Conservation (phyloP, 495 filamentous ascomycete species). For the Massariosphaeria phaeospora region DNA sequence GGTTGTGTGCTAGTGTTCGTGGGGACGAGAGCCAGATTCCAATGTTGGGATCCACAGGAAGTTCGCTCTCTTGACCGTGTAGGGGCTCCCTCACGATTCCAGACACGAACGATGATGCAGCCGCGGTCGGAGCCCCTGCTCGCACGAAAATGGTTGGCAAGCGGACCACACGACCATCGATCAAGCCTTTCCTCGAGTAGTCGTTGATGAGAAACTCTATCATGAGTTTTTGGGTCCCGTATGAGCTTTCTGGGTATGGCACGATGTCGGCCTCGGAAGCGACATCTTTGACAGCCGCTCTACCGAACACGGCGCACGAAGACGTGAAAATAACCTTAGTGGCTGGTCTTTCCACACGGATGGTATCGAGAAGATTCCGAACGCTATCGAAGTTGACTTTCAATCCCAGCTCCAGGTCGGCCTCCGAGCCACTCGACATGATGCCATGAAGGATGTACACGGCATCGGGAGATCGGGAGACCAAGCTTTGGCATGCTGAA, state of each 20-base stretch:
- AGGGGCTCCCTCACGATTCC: constrained; percentile 33
- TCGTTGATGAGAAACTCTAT: constrained; percentile 33
- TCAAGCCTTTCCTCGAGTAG: constrained; percentile 29
- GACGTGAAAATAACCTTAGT: constrained; percentile 33
- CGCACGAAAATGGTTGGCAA: constrained; percentile 32
- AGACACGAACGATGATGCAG: constrained; percentile 29
- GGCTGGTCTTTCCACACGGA: constrained; percentile 16
- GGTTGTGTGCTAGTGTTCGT: constrained; percentile 25
- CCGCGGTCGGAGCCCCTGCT: constrained; percentile 29
- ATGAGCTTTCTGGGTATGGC: constrained; percentile 29
- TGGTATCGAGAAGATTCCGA: constrained; percentile 24
- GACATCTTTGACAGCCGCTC: constrained; percentile 21
- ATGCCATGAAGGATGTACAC: constrained; percentile 35
- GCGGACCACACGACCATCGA: constrained; percentile 31
- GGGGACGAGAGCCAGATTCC: constrained; percentile 33
- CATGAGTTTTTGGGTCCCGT: constrained; percentile 33
- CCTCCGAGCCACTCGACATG: constrained; percentile 30
- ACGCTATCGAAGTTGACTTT: constrained; percentile 35
- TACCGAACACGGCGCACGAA: constrained; percentile 30
- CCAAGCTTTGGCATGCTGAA: constrained; percentile 9
- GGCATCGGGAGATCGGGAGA: constrained; percentile 13
- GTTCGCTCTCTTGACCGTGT: constrained; percentile 27
- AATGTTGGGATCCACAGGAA: constrained; percentile 39
- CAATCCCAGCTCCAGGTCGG: constrained; percentile 30
- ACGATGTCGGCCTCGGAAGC: constrained; percentile 26